phyloP scores from a whole-genome alignment of 345 rosid species.

The Hevea brasiliensis region DNA sequence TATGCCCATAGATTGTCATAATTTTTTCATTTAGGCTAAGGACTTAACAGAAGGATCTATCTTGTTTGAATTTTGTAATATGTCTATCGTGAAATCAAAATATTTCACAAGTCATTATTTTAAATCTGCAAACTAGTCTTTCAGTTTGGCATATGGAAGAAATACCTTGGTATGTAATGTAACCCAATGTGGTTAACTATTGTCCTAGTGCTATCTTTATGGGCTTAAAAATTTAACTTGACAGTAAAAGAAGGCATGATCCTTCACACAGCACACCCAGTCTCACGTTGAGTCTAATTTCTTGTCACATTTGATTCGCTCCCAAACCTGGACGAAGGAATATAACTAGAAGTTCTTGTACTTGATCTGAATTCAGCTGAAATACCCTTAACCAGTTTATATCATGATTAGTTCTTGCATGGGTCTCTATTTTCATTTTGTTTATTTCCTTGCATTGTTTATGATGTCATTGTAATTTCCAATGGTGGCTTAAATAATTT shows the following conservation, averaged over 20 bases:
- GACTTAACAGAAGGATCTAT: neutral
- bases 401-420: neutral
- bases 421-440: slow-evolving; percentile 4
- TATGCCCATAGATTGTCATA: neutral
- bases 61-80: neutral
- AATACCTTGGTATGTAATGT: neutral
- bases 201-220: neutral
- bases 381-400: neutral
- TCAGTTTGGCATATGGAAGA: slow-evolving; percentile 4
- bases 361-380: neutral
- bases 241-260: neutral
- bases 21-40: neutral
- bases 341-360: neutral
- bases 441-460: neutral
- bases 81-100: neutral
- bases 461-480: neutral
- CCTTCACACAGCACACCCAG: neutral
- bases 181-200: neutral
- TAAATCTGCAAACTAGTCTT: neutral
- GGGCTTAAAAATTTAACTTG: neutral
- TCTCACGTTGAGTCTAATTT: neutral
- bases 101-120: neutral
- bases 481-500: neutral
- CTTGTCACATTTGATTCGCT: neutral
- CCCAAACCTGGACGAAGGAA: neutral